Conservation (phyloP, 1,139 yeast species). For the Pneumocystis carinii region DNA sequence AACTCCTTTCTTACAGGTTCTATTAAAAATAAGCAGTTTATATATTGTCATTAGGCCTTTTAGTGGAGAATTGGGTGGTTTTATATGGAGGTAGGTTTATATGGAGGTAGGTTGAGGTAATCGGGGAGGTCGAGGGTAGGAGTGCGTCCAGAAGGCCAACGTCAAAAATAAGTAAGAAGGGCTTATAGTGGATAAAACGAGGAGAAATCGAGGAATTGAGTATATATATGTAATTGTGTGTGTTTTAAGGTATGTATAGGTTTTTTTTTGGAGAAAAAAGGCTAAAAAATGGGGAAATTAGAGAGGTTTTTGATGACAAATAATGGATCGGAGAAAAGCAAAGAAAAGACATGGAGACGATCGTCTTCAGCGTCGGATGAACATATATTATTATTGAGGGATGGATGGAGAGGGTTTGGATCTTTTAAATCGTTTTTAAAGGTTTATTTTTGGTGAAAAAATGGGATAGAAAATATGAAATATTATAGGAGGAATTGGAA, state of each 20-base stretch:
- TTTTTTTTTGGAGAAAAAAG: not conserved
- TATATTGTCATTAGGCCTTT: slow-evolving; percentile 38
- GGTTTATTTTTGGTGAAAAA: not conserved
- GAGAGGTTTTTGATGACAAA: not conserved
- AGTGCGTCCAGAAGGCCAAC: not conserved
- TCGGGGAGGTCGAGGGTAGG: too few species aligned
- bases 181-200: not conserved
- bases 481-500: slow-evolving; percentile 14
- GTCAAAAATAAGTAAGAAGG: not conserved
- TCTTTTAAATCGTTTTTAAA: not conserved
- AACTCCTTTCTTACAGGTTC: slow-evolving; percentile 43
- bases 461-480: slow-evolving; percentile 7
- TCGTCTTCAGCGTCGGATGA: not conserved
- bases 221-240: too few species aligned
- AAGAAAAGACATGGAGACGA: not conserved
- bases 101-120: too few species aligned
- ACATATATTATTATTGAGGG: not conserved
- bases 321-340: not conserved
- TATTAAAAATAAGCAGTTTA: slow-evolving; percentile 77
- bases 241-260: too few species aligned
- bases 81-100: too few species aligned
- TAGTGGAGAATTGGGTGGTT: too few species aligned
- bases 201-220: too few species aligned
- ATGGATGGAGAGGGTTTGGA: not conserved
- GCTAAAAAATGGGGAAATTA: not conserved